A percentile compares a stretch with the other conserved stretches of the same genome.
These are phyloP conservation scores for Tulasnella sp. DNA, from an alignment of 768 basidiomycete species.

Conservation along the genomic window DNA sequence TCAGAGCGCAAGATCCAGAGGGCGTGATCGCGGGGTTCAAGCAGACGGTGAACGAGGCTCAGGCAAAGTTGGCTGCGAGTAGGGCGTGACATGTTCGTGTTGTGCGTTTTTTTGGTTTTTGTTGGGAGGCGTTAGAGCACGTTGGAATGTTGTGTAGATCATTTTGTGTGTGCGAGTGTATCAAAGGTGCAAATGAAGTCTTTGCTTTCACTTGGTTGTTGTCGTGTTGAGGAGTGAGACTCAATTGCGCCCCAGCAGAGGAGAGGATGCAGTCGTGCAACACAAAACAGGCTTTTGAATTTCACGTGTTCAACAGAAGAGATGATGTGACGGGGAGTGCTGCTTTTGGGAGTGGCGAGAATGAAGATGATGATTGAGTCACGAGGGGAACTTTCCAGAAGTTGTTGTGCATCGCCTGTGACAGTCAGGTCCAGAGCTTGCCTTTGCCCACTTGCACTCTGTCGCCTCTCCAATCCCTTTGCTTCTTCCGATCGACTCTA, in stretches of 20 bases:
- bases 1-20: conserved; percentile 72
- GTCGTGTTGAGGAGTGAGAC: too few relatives aligned
- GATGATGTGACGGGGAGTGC: not conserved
- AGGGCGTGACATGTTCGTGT: not conserved
- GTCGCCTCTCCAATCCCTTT: not conserved
- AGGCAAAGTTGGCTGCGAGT: not conserved
- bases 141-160: not conserved
- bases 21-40: conserved; percentile 72
- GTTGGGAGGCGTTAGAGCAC: not conserved
- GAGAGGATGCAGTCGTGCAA: too few relatives aligned
- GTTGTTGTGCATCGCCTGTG: not conserved
- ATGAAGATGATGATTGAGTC: not conserved
- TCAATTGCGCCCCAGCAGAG: too few relatives aligned
- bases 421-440: too few relatives aligned
- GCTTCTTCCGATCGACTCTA: not conserved
- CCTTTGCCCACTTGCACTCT: not conserved
- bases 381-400: conserved; percentile 6
- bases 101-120: too few relatives aligned
- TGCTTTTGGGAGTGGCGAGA: not conserved
- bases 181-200: too few relatives aligned
- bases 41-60: conserved; percentile 58
- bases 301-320: too few relatives aligned
- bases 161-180: too few relatives aligned
- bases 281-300: too few relatives aligned
- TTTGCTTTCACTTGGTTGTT: too few relatives aligned